Percentiles rank a stretch among this genome's conserved stretches.
Evolutionary conservation across 768 basidiomycete genomes (phyloP).

Genomic region (Daedaleopsis sinensis): DNA sequence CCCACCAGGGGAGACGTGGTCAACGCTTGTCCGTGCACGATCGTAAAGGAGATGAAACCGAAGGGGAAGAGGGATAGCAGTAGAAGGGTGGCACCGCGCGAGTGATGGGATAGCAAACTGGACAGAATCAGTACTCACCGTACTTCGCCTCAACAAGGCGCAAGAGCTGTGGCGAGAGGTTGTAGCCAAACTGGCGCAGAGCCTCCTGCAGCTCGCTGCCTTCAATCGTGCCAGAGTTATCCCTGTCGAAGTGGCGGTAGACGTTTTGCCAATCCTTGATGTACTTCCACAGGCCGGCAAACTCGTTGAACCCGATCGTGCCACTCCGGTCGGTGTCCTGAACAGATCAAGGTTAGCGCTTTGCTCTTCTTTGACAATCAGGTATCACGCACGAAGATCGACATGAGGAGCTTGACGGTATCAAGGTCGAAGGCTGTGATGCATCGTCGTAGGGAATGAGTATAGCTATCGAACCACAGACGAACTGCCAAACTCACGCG

Average conservation of each 20-base stretch:
- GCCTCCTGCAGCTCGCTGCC: conserved; percentile 67
- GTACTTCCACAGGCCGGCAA: conserved; percentile 80
- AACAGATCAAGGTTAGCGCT: conserved; percentile 1
- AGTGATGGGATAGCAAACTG: neutral
- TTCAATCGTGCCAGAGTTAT: conserved; percentile 81
- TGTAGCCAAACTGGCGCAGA: conserved; percentile 77
- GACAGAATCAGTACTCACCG: conserved; percentile 47
- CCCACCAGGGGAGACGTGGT: conserved; percentile 40
- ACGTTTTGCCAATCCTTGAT: conserved; percentile 90
- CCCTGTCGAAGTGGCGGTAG: conserved; percentile 84
- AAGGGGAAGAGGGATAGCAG: neutral
- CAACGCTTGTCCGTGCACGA: neutral
- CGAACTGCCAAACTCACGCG: conserved; percentile 48
- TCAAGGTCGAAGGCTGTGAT: conserved; percentile 77
- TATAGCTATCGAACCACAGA: neutral
- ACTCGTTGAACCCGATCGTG: conserved; percentile 83
- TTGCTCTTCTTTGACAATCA: neutral
- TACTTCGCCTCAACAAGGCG: conserved; percentile 78
- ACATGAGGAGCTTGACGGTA: conserved; percentile 85
- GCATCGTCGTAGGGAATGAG: neutral
- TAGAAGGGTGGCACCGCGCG: neutral
- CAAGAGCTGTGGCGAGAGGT: conserved; percentile 67
- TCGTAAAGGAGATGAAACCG: neutral
- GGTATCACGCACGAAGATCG: conserved; percentile 65
- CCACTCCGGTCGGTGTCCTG: conserved; percentile 76